Base-by-base conservation (phyloP, 116 monocot genomes). In the Posidonia oceanica region DNA sequence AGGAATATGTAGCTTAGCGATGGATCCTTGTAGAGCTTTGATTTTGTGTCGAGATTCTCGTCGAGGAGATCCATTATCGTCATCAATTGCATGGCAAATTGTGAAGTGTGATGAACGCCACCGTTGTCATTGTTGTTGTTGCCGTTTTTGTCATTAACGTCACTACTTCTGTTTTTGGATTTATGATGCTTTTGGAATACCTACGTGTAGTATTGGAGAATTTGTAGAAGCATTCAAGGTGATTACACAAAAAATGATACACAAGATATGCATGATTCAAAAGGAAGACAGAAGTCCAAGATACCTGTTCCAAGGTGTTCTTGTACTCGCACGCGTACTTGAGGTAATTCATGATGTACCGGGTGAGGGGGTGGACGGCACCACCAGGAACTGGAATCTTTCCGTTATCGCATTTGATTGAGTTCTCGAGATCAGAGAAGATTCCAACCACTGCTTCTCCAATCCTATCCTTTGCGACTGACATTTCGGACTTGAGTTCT, bases 341-440 rank as follows among this genome's bases (percentile, higher is more conserved):
- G 36, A 90, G 78, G 72, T 90, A 90, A 80, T 90, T 90, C 78
- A 90, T 81, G 44, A 91, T 77, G 66, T 91, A 87, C 7, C 87
- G 78, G 13, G 91, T 87, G 42, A 87, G 80, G 3, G 87, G 91
- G 64, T 91, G 91, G 52, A 91, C 78, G n/a, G 84, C 87, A 4
- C 87, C 91, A 23, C 91, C 85, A 0, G 87, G 85, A 3, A 84
- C 84, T 3, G 91, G 77, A 14, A 72, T 78, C 66, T 79, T 91
- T 2, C 78, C 78, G 10, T 52, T 56, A 15, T 91, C 85, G 44
- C 37, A 72, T 63, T 75, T 83, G 72, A 91, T 87, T 11, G 85
- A 83, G 69, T 59, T 83, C 72, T 91, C 91, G 3, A 91, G 83
- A 18, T 87, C 85, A 60, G 78, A 74, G 79, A 93, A 88, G 54